Evolutionary conservation across 768 basidiomycete genomes (phyloP).

Genomic region (Tulasnella sp.): DNA sequence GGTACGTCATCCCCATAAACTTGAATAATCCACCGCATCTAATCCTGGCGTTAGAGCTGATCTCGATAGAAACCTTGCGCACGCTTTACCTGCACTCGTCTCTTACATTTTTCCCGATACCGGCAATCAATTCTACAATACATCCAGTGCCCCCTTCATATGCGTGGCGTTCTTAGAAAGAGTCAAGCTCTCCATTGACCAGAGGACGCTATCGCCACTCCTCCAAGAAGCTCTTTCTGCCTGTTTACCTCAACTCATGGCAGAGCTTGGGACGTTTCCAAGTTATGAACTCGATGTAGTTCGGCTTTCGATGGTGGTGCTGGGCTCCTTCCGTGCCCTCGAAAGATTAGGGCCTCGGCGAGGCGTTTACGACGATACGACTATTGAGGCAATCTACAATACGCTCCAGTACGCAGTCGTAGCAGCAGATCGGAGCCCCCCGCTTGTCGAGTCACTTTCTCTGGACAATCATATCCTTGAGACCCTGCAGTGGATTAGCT

Average conservation of each 20-base stretch:
- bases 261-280: not conserved
- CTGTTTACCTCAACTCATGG: not conserved
- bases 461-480: not conserved
- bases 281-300: not conserved
- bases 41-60: not conserved
- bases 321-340: not conserved
- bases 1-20: not conserved
- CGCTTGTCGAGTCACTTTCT: not conserved
- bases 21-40: not conserved
- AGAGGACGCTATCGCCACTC: not conserved
- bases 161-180: not conserved
- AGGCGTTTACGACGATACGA: not conserved
- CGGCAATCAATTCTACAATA: too few relatives aligned
- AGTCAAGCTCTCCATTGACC: not conserved
- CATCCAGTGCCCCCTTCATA: not conserved
- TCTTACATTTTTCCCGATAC: not conserved
- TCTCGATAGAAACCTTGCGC: not conserved
- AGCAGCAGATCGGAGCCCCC: not conserved
- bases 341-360: not conserved
- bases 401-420: not conserved
- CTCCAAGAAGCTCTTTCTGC: not conserved
- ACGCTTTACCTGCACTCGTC: not conserved
- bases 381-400: not conserved
- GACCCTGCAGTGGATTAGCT: not conserved
- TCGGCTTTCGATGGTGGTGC: not conserved